Evolutionary conservation across 345 rosid genomes (phyloP).

Genomic region (Pistacia atlantica): DNA sequence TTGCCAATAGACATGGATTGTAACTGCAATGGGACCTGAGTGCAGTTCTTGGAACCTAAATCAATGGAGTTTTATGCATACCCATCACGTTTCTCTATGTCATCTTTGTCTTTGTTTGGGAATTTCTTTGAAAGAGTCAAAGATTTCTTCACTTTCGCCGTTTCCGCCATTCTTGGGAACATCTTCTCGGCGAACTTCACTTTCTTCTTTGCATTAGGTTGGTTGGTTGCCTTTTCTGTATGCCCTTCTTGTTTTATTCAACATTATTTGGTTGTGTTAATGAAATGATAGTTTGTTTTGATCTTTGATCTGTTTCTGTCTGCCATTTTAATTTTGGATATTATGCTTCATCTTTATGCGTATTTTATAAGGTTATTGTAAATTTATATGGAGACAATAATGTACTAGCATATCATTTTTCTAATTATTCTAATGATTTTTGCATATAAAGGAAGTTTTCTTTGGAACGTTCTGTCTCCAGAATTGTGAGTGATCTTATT

Average conservation of each 20-base stretch:
- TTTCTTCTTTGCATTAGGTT: constrained; percentile 78
- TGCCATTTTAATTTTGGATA: too few relatives aligned
- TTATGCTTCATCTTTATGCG: too few relatives aligned
- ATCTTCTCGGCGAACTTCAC: constrained; percentile 91
- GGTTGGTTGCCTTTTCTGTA: constrained; percentile 49
- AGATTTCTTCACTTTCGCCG: constrained; percentile 62
- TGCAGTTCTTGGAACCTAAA: not conserved
- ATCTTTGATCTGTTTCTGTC: too few relatives aligned
- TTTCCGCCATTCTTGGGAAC: constrained; percentile 80
- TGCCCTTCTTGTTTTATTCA: not conserved
- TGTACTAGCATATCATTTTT: too few relatives aligned
- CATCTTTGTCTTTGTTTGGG: constrained; percentile 44
- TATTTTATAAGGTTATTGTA: too few relatives aligned
- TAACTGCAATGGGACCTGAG: too few relatives aligned
- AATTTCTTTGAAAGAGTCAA: constrained; percentile 62
- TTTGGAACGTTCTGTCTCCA: not conserved
- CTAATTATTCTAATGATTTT: too few relatives aligned
- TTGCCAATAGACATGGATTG: too few relatives aligned
- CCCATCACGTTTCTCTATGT: constrained; percentile 54
- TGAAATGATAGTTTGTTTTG: too few relatives aligned
- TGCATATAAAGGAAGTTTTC: too few relatives aligned
- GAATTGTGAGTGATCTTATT: constrained; percentile 7
- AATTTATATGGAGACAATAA: too few relatives aligned
- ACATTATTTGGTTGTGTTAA: not conserved
- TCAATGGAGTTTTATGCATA: constrained; percentile 64